Percentiles rank a stretch among this genome's conserved stretches.
Evolutionary conservation across 202 grass and related monocot genomes (phyloP).

Genomic region (Zizania palustris): DNA sequence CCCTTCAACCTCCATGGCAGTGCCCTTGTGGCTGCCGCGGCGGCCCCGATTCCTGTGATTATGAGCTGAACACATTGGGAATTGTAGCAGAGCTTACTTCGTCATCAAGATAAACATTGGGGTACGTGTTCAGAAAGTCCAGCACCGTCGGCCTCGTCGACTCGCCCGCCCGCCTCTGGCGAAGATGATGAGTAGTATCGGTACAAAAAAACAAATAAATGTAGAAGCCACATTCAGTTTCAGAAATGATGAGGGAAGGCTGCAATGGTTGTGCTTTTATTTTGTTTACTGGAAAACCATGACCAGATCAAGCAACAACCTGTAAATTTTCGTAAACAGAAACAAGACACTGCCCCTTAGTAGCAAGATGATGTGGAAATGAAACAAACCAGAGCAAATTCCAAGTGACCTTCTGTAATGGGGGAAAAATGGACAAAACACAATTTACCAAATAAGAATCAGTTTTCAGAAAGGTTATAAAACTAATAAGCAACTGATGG

Average conservation of each 20-base stretch:
- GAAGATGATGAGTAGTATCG: too few species aligned
- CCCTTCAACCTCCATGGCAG: too few species aligned
- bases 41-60: too few species aligned
- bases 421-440: background rate
- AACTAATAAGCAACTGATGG: slow-evolving; percentile 35
- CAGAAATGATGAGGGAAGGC: slow-evolving; percentile 91
- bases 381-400: background rate
- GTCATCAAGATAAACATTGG: slow-evolving; percentile 61
- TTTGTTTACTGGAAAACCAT: slow-evolving; percentile 92
- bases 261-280: slow-evolving; percentile 88
- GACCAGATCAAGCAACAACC: slow-evolving; percentile 96
- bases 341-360: slow-evolving; percentile 35
- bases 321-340: slow-evolving; percentile 37
- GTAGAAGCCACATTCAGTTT: slow-evolving; percentile 12
- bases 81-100: slow-evolving; percentile 62
- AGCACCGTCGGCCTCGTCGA: too few species aligned
- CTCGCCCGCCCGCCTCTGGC: too few species aligned
- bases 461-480: background rate
- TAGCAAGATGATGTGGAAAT: background rate
- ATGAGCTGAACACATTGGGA: slow-evolving; percentile 22
- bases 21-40: too few species aligned
- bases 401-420: slow-evolving; percentile 7
- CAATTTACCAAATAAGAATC: slow-evolving; percentile 30
- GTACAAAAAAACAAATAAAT: slow-evolving; percentile 18
- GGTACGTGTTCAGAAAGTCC: background rate